phyloP scores from a whole-genome alignment of 495 filamentous ascomycete genomes.

The Cryomyces minteri region DNA sequence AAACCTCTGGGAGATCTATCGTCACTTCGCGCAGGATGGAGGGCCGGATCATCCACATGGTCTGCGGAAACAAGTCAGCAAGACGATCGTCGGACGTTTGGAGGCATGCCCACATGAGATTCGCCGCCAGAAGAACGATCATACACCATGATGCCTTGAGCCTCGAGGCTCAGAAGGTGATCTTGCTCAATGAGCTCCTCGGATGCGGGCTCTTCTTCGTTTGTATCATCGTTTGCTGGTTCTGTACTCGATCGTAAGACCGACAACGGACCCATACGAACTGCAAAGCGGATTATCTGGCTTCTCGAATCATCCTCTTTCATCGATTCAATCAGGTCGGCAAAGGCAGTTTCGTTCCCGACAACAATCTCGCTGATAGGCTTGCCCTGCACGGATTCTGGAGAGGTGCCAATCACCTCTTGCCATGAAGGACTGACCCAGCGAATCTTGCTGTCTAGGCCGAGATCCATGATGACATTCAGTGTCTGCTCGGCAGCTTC shows the following conservation, averaged over 20 bases:
- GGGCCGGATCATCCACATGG: constrained; percentile 99
- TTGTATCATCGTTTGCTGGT: constrained; percentile 19
- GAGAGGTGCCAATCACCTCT: constrained; percentile 69
- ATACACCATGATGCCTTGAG: constrained; percentile 95
- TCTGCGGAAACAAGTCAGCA: constrained; percentile 29
- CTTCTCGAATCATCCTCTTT: constrained; percentile 84
- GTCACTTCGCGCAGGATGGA: constrained; percentile 79
- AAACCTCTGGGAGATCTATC: constrained; percentile 77
- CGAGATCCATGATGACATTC: constrained; percentile 88
- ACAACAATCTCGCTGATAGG: constrained; percentile 66
- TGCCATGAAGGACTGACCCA: constrained; percentile 98
- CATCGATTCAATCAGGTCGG: constrained; percentile 70
- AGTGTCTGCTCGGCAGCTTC: constrained; percentile 90
- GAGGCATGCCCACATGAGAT: constrained; percentile 55
- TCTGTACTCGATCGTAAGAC: constrained; percentile 32
- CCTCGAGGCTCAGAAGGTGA: constrained; percentile 61
- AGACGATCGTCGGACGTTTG: neutral
- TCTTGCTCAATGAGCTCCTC: constrained; percentile 1
- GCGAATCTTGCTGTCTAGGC: constrained; percentile 68
- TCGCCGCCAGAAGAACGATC: constrained; percentile 71
- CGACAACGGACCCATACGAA: constrained; percentile 56
- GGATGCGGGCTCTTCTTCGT: constrained; percentile 4
- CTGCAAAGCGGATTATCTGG: constrained; percentile 73
- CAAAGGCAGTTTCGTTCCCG: constrained; percentile 59
- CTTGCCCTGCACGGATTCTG: constrained; percentile 54